Base-by-base conservation (phyloP, 768 basidiomycete species). In the Pilatotrama ljubarskyi region DNA sequence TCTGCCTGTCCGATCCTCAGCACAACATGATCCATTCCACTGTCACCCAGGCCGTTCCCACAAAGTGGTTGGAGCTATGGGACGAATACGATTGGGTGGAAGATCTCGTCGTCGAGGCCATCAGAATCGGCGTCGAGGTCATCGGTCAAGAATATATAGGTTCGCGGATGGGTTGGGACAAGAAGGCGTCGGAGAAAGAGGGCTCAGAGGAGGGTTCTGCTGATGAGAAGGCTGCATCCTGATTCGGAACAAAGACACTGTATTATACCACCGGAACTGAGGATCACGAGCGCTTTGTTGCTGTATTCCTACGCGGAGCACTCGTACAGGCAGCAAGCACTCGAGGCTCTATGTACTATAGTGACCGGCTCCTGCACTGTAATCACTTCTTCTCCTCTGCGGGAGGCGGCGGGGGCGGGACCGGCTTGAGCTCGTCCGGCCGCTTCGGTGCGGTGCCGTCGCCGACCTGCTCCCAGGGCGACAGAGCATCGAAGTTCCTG, bases 1-100 rank as follows among this genome's bases (percentile, higher is more conserved):
- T 90, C 47, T 77, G 84, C 55, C 74, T 90, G 9, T 77, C 77
- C 37, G 96, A 98, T 74, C 93, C 95, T 11, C 78, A 77, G 5
- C 94, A 98, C 71, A 78, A 86, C 36, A 78, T 98, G 52, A 78
- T 79, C 6, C 87, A 88, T 69, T 86, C 86, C 6, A 91, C 92
- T 0, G 72, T 91, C 49, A 92, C 93, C 5, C 97, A 98, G 71
- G 80, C 85, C 5, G 80, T 95, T 20, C 94, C 96, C 0, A 79
- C 76, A n/a, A 77, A 81, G 50, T 99, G 97, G 97, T 72, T 98
- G 55, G 85, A 86, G 5, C 77, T 94, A 43, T 96, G 94, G 87
- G 95, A 97, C 68, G 81, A 87, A 64, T 90, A 93, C 71, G 88
- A 91, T 43, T 96, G 97, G 97, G 95, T 98, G 13, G 97, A 99